These are phyloP conservation scores for Xerocomus brunneocitrinus DNA, from an alignment of 768 basidiomycete genomes.

Conservation along the genomic window DNA sequence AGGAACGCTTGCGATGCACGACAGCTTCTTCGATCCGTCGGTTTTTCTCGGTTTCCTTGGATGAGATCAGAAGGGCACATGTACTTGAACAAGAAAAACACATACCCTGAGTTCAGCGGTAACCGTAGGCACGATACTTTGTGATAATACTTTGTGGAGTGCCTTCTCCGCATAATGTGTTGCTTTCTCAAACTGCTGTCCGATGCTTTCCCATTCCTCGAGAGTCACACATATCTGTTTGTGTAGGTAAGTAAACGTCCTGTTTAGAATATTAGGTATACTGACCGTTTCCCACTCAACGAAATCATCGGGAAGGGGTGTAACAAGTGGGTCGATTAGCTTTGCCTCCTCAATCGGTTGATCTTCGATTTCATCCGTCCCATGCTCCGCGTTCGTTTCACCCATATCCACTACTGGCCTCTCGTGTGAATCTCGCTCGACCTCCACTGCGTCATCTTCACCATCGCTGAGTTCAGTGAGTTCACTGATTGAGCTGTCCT, in stretches of 20 bases:
- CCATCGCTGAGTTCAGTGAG: constrained; percentile 67
- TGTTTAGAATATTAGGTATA: constrained; percentile 2
- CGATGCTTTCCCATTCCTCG: constrained; percentile 79
- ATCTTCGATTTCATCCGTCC: constrained; percentile 2
- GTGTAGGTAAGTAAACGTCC: background rate
- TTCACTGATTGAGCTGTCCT: constrained; percentile 62
- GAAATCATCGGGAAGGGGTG: constrained; percentile 45
- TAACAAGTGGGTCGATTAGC: background rate
- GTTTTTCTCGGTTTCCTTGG: constrained; percentile 60
- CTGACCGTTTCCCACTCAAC: constrained; percentile 91
- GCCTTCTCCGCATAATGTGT: constrained; percentile 79
- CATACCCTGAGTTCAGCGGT: constrained; percentile 60
- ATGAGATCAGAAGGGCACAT: constrained; percentile 4
- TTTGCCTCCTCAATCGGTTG: constrained; percentile 1
- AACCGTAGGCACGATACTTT: constrained; percentile 67
- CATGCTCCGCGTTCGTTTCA: background rate
- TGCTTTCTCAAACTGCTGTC: constrained; percentile 69
- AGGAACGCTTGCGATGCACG: constrained; percentile 84
- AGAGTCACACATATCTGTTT: constrained; percentile 76
- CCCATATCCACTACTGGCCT: background rate
- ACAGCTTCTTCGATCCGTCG: constrained; percentile 68
- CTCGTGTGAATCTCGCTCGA: constrained; percentile 3
- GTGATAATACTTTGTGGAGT: constrained; percentile 62
- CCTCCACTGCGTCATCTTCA: constrained; percentile 26
- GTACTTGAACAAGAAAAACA: background rate